Conservation (phyloP, 768 basidiomycete genomes). For the Kwoniella botswanensis region DNA sequence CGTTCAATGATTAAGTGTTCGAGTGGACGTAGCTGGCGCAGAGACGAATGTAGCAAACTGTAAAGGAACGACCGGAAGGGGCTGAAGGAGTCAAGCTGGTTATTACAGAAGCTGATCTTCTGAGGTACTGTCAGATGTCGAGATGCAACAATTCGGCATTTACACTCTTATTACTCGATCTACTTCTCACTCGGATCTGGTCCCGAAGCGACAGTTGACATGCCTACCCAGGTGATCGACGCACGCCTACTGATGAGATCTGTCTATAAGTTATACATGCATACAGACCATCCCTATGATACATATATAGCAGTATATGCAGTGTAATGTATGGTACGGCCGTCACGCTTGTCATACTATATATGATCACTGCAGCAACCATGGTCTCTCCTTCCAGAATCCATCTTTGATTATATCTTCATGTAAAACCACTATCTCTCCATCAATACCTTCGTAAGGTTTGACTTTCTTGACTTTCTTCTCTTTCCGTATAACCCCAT, state of each 20-base stretch:
- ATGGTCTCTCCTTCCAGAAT: constrained; percentile 74
- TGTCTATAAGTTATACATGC: too few species aligned
- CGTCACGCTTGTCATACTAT: too few species aligned
- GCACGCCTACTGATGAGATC: background rate
- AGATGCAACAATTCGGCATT: too few species aligned
- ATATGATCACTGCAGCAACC: constrained; percentile 42
- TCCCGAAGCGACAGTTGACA: background rate
- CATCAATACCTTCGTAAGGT: constrained; percentile 54
- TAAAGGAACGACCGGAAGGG: too few species aligned
- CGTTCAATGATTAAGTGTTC: background rate
- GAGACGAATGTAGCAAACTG: too few species aligned
- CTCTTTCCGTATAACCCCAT: constrained; percentile 37
- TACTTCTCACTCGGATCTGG: background rate
- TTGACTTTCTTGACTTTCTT: constrained; percentile 60
- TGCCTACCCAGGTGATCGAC: background rate
- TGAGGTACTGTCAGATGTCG: too few species aligned
- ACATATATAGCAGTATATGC: too few species aligned
- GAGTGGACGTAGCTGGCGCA: too few species aligned
- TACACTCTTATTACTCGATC: background rate
- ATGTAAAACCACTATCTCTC: constrained; percentile 68
- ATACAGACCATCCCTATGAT: too few species aligned
- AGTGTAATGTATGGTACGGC: too few species aligned
- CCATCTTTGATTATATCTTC: constrained; percentile 81
- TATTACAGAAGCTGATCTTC: too few species aligned
- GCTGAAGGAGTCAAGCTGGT: too few species aligned